Evolutionary conservation across 345 rosid genomes (phyloP), one percentile per base, ranked within the genome.

Genomic region (Carallia pectinifolia): DNA sequence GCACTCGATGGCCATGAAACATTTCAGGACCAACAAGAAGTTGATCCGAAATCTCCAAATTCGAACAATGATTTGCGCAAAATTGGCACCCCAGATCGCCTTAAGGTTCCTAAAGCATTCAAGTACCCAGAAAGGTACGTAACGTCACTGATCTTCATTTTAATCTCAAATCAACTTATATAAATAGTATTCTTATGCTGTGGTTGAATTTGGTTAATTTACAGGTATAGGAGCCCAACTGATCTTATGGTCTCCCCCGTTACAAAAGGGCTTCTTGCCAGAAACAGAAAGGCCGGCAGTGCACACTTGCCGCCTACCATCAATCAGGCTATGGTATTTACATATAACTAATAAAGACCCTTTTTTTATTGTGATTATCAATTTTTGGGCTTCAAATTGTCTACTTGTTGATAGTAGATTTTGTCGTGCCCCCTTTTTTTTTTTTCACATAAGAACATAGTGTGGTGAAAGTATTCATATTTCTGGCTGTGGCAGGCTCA

Each of bases 231-330:
- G 64, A 93, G 97, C 69, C 98, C 97, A 17, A 93, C 98, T 16
- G 97, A 91, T 73, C 83, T 89, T 47, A 88, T 93, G 86, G 77
- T 93, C 77, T 93, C 97, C 29, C 97, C 96, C 1, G 70, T 89
- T 65, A 85, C 97, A 1, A 86, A 85, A 83, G 97, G 91, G 66
- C 78, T 93, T 72, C 90, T 91, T 12, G 97, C 92, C 3, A 81
- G 98, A 78, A 84, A 75, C 83, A 81, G 88, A 77, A 89, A 81
- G 76, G 78, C 77, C 12, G 75, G 71, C 17, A 83, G 77, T 69
- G 74, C 77, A 36, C 86, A 87, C 69, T 67, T 89, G 71, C 95
- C 97, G 8, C 93, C 97, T 5, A 85, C 81, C 63, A 74, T 82
- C 30, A 84, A 81, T 75, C 87, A 76, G 53, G 37, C 85, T 65